Percentiles rank a stretch among this genome's conserved stretches.
phyloP scores from a whole-genome alignment of 2,329 filamentous ascomycete species.

The Phaeosphaeria sp. region DNA sequence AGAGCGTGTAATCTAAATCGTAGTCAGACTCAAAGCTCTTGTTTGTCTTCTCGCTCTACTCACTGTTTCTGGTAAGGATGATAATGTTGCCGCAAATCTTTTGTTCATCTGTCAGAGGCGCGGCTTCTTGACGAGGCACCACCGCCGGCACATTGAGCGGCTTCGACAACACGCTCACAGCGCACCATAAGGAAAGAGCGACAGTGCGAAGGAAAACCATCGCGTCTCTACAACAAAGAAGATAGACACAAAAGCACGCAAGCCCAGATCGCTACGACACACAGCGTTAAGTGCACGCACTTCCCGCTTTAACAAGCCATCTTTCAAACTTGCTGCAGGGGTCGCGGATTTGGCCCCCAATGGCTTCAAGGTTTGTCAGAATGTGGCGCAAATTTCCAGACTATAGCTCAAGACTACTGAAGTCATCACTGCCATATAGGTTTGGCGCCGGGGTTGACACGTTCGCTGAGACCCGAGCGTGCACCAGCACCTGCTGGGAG shows the following conservation, averaged over 20 bases:
- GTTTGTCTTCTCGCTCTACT: not conserved
- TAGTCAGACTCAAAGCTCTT: not conserved
- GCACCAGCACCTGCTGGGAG: not conserved
- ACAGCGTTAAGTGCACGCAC: not conserved
- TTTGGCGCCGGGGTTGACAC: not conserved
- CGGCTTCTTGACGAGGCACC: not conserved
- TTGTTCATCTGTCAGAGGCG: not conserved
- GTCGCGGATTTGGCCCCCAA: not conserved
- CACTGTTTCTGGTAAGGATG: slow-evolving; percentile 12
- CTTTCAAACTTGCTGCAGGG: not conserved
- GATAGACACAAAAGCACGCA: not conserved
- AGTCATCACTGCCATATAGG: not conserved
- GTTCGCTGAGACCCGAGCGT: not conserved
- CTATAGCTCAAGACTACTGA: not conserved
- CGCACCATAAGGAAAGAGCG: not conserved
- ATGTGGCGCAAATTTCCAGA: not conserved
- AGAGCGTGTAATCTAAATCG: not conserved
- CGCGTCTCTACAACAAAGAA: not conserved
- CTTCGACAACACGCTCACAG: not conserved
- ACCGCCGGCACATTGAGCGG: not conserved
- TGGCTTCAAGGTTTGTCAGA: not conserved
- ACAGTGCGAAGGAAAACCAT: slow-evolving; percentile 1
- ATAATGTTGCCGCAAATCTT: slow-evolving; percentile 8
- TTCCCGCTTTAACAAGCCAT: slow-evolving; percentile 1
- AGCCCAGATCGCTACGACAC: not conserved